Percentiles rank a stretch among this genome's conserved stretches.
phyloP scores from a whole-genome alignment of 768 basidiomycete species.

The Rhodosporidiobolus sp. region DNA sequence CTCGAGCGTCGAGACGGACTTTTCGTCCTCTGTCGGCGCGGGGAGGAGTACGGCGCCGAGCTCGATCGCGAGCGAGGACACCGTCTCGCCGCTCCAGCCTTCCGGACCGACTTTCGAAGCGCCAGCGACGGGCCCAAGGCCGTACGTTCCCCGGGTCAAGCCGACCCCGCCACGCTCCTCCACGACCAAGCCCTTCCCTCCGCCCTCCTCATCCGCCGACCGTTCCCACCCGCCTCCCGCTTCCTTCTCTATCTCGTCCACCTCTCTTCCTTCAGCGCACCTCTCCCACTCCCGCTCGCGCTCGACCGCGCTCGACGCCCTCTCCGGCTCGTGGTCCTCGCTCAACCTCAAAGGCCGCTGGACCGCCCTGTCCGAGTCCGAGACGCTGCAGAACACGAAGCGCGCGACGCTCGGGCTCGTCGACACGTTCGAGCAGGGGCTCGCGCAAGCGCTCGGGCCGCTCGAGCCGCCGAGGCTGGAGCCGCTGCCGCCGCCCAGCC shows the following conservation, averaged over 20 bases:
- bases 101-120: background rate
- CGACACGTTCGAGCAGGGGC: conserved; percentile 34
- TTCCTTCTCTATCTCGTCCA: no score
- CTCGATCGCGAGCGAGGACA: conserved; percentile 13
- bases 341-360: conserved; percentile 10
- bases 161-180: conserved; percentile 2
- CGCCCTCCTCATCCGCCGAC: background rate
- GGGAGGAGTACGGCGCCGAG: conserved; percentile 13
- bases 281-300: conserved; percentile 20
- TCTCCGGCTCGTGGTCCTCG: conserved; percentile 18
- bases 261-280: background rate
- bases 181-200: conserved; percentile 9
- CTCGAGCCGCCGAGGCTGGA: conserved; percentile 23
- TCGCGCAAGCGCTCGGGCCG: conserved; percentile 30
- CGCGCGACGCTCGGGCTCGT: conserved; percentile 24
- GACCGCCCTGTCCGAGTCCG: conserved; percentile 17
- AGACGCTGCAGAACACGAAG: conserved; percentile 19
- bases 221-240: background rate
- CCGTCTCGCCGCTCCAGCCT: background rate
- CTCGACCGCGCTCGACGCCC: conserved; percentile 24
- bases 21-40: background rate
- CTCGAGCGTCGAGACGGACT: conserved; percentile 6
- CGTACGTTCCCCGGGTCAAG: background rate
- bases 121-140: background rate
- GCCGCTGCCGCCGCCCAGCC: background rate